These are phyloP conservation scores for Eragrostis nindensis DNA, from an alignment of 176 grass and related monocot species.

Conservation along the genomic window DNA sequence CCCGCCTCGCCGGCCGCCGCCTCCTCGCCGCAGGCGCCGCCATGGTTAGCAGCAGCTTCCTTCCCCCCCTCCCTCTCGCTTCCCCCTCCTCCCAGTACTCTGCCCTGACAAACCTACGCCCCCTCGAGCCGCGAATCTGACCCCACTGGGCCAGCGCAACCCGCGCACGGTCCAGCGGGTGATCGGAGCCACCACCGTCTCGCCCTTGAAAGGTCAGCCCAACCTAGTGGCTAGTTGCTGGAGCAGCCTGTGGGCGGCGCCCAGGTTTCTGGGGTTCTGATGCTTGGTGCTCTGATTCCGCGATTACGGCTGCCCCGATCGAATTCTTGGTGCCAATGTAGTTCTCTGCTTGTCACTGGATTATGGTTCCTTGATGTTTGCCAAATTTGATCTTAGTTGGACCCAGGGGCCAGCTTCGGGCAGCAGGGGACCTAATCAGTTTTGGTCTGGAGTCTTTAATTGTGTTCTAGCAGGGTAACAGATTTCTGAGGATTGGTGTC, in stretches of 20 bases:
- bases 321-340: background rate
- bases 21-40: background rate
- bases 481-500: background rate
- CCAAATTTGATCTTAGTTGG: background rate
- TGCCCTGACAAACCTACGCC: background rate
- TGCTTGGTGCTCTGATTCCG: background rate
- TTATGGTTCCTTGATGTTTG: background rate
- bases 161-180: too few species aligned
- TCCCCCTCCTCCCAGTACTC: too few species aligned
- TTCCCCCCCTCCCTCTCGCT: background rate
- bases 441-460: background rate
- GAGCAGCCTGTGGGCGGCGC: too few species aligned
- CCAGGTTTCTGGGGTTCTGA: background rate
- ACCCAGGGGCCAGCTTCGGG: background rate
- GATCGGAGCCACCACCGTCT: background rate
- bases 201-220: background rate
- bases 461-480: background rate
- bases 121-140: background rate
- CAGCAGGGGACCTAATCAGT: background rate
- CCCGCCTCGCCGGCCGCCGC: slow-evolving; percentile 5
- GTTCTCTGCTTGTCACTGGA: background rate
- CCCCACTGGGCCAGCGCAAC: background rate
- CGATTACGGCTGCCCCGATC: too few species aligned
- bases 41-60: slow-evolving; percentile 11
- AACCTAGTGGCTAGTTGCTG: background rate